Base-by-base conservation (phyloP, 306 rosid species). In the Echinosophora koreensis region DNA sequence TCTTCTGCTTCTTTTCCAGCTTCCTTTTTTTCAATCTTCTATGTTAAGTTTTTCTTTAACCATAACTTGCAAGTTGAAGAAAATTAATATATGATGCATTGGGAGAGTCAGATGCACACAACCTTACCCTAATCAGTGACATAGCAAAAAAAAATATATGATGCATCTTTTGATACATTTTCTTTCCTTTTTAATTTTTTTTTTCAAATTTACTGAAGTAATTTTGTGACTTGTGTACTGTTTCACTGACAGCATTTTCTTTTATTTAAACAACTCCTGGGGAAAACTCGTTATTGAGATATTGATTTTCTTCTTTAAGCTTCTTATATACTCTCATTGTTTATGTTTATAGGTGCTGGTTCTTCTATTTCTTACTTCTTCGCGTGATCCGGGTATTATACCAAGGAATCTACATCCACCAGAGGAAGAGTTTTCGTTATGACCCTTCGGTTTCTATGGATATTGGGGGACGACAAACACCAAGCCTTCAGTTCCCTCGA, bases 371-470 rank as follows among this genome's bases (percentile, higher is more conserved):
- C 90, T 90, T 82, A 92, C 98, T 85, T 94, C 98, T 41, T 89
- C 97, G 28, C 92, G 92, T 59, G 98, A 94, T 84, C 98, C 98
- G 54, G 98, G 97, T 60, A 85, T 94, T 44, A 80, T 94, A 76
- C 97, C 98, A 50, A 88, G 97, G 70, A 94, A 90, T 69, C 87
- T 82, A 51, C 97, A 94, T 83, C 98, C 98, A 41, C 97, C 98
- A 1, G 97, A 94, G 81, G 97, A 90, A 74, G 98, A 86, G 52
- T 82, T 90, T 90, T 16, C 97, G 88, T 50, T 86, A 87, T 50
- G 96, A 92, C 37, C 28, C 91, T 46, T 82, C 94, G 1, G 86
- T 86, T 50, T 73, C 92, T 3, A 58, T 66, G 47, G 98, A 91
- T 63, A 66, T 51, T 77, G 90, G 90, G 71, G 97, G 93, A 66